These are phyloP conservation scores for Sporothrix pseudoabietina DNA, from an alignment of 2,329 filamentous ascomycete genomes.

Conservation along the genomic window DNA sequence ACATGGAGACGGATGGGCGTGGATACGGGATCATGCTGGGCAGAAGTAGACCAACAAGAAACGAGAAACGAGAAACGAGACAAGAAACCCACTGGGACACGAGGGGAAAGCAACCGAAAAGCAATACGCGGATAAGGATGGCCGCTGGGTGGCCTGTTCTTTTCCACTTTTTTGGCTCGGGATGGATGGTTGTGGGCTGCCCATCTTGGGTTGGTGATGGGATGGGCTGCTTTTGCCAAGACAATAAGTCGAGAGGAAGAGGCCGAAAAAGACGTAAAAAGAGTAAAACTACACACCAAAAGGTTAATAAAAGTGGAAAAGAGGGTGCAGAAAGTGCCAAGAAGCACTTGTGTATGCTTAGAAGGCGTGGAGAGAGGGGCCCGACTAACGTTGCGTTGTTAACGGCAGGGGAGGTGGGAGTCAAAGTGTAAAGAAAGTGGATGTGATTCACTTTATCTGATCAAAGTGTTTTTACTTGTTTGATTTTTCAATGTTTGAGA, in stretches of 20 bases:
- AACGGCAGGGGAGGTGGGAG: neutral
- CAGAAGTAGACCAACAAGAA: neutral
- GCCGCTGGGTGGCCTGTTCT: constrained; percentile 8
- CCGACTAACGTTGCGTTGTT: neutral
- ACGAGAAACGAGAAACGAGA: neutral
- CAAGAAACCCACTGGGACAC: neutral
- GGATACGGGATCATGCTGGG: neutral
- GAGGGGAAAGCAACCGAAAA: neutral
- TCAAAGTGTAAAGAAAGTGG: neutral
- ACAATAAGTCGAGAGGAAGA: neutral
- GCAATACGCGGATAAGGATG: neutral
- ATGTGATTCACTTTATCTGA: neutral
- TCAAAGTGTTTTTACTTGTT: neutral
- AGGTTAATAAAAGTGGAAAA: neutral
- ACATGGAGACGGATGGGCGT: neutral
- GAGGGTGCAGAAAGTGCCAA: neutral
- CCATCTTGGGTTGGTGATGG: neutral
- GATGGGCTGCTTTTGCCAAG: constrained; percentile 8
- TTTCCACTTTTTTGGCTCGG: neutral
- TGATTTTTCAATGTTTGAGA: neutral
- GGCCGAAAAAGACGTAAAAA: neutral
- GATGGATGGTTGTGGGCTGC: neutral
- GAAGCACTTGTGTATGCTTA: neutral
- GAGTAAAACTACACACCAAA: neutral
- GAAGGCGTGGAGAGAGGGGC: neutral